These are phyloP conservation scores for Biscogniauxia mediterranea DNA, from an alignment of 2,329 filamentous ascomycete species.

Conservation along the genomic window DNA sequence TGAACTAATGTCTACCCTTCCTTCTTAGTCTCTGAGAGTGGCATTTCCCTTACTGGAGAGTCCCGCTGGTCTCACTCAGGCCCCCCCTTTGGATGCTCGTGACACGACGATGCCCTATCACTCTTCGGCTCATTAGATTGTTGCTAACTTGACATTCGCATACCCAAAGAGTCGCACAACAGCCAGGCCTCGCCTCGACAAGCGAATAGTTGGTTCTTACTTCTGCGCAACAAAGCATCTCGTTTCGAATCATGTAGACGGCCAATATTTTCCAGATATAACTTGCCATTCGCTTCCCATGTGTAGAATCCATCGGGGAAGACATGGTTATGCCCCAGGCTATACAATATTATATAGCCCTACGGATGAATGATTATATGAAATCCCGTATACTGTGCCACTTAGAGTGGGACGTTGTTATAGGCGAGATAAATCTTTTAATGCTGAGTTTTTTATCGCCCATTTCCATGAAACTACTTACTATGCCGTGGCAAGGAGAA, in stretches of 20 bases:
- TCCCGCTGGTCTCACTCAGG: background rate
- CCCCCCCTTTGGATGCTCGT: background rate
- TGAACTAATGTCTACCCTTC: background rate
- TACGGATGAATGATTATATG: background rate
- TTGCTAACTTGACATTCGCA: conserved; percentile 18
- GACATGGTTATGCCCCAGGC: background rate
- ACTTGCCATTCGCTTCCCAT: background rate
- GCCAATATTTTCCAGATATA: background rate
- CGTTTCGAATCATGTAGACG: conserved; percentile 12
- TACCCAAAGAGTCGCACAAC: conserved; percentile 20
- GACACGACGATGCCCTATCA: background rate
- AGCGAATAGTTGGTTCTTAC: conserved; percentile 20
- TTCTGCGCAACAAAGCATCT: conserved; percentile 6
- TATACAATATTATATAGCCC: background rate
- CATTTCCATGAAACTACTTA: background rate
- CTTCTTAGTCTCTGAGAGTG: background rate
- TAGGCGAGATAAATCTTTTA: background rate
- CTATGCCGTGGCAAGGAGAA: background rate
- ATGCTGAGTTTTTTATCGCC: background rate
- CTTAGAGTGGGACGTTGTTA: background rate
- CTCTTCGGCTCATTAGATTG: conserved; percentile 2
- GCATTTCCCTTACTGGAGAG: background rate
- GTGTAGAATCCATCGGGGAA: background rate
- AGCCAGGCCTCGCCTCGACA: conserved; percentile 24
- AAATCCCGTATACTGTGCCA: background rate